Conservation (phyloP, 345 rosid genomes). For the Trapa incisa region DNA sequence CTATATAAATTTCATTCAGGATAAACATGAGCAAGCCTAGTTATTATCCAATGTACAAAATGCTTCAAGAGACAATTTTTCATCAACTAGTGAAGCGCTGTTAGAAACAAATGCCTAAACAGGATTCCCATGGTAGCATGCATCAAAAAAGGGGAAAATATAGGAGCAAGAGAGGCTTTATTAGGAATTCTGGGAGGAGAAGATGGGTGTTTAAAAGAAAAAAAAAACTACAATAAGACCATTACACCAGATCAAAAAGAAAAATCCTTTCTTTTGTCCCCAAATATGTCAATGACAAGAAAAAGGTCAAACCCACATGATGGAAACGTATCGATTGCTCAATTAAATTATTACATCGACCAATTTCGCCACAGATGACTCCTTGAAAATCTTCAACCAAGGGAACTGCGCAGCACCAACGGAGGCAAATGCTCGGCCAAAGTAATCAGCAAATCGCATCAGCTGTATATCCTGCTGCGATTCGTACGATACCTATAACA, state of each 20-base stretch:
- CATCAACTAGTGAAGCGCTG: not conserved
- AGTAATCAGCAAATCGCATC: conserved; percentile 68
- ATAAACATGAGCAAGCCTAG: not conserved
- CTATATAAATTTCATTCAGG: not conserved
- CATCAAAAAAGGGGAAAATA: not conserved
- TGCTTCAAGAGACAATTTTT: not conserved
- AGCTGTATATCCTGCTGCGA: conserved; percentile 54
- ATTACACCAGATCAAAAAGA: not conserved
- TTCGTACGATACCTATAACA: conserved; percentile 43
- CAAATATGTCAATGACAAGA: not conserved
- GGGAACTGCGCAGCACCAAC: conserved; percentile 60
- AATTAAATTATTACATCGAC: conserved; percentile 37
- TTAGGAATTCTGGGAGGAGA: not conserved
- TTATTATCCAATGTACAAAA: no score
- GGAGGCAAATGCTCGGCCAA: conserved; percentile 49
- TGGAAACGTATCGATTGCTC: not conserved
- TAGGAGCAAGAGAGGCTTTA: not conserved
- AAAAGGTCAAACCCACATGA: no score
- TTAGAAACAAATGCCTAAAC: not conserved
- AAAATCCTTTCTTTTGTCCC: not conserved
- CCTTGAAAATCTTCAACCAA: conserved; percentile 60
- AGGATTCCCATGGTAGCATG: not conserved
- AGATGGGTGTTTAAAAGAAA: not conserved
- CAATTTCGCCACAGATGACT: conserved; percentile 39
- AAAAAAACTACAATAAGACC: not conserved